phyloP scores from a whole-genome alignment of 1,284 basidiomycete genomes.

The Exobasidium cylindrosporum region DNA sequence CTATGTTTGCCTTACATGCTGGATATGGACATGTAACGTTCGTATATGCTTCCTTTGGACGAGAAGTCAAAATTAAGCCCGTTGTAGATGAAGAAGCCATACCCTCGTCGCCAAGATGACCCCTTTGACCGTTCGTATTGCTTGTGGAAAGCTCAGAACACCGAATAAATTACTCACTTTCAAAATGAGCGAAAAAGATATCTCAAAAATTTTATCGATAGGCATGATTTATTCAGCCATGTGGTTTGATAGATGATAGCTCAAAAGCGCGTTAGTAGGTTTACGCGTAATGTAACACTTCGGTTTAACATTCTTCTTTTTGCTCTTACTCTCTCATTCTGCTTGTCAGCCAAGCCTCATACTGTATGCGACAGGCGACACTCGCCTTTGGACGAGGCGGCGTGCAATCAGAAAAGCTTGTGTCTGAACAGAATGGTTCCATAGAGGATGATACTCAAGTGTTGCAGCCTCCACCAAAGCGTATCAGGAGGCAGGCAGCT shows the following conservation, averaged over 20 bases:
- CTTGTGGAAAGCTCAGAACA: too few relatives aligned
- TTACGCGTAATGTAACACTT: too few relatives aligned
- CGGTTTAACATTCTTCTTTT: too few relatives aligned
- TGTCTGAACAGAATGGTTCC: not conserved
- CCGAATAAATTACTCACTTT: too few relatives aligned
- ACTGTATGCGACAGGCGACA: not conserved
- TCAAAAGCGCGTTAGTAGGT: too few relatives aligned
- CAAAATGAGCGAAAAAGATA: too few relatives aligned
- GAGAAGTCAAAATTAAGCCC: conserved; percentile 27
- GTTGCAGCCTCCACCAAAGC: not conserved
- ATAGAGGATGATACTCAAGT: not conserved
- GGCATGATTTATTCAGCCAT: too few relatives aligned
- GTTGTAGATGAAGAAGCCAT: conserved; percentile 7
- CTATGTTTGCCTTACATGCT: conserved; percentile 44
- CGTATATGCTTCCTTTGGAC: conserved; percentile 43
- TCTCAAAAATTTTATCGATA: too few relatives aligned
- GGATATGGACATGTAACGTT: conserved; percentile 46
- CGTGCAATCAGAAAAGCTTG: not conserved
- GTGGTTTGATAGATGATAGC: too few relatives aligned
- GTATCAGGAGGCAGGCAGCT: not conserved
- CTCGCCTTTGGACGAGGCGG: not conserved
- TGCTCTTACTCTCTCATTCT: too few relatives aligned
- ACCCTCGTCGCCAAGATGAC: not conserved
- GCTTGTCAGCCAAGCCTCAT: too few relatives aligned
- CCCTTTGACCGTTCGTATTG: too few relatives aligned